These are phyloP conservation scores for Nakaseomyces sp. DNA, from an alignment of 1,139 yeast genomes.

Conservation along the genomic window DNA sequence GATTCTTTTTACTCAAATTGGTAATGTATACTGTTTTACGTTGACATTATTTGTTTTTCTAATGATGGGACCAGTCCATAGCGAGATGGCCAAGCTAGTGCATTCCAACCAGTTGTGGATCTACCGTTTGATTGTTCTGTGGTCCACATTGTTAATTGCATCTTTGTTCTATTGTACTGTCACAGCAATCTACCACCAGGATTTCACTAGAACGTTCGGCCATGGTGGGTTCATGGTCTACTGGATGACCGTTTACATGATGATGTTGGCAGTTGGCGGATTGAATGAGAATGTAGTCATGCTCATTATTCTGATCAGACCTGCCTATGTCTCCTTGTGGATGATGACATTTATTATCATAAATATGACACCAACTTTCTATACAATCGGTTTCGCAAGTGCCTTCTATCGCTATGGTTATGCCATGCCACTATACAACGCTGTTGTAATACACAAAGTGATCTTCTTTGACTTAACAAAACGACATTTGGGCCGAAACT, in stretches of 20 bases:
- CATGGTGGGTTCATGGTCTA: slow-evolving; percentile 52
- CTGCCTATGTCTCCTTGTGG: slow-evolving; percentile 54
- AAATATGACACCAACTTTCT: slow-evolving; percentile 54
- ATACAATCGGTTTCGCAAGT: slow-evolving; percentile 43
- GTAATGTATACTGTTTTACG: slow-evolving; percentile 65
- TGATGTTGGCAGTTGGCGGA: slow-evolving; percentile 55
- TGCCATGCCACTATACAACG: slow-evolving; percentile 56
- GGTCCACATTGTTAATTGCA: slow-evolving; percentile 42
- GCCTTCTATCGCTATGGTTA: slow-evolving; percentile 54
- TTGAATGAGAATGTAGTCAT: slow-evolving; percentile 54
- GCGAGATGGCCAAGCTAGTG: slow-evolving; percentile 38
- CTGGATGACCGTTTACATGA: slow-evolving; percentile 54
- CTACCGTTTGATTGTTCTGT: slow-evolving; percentile 43
- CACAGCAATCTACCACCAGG: slow-evolving; percentile 50
- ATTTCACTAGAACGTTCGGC: slow-evolving; percentile 47
- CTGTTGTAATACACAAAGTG: slow-evolving; percentile 47
- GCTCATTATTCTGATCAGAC: slow-evolving; percentile 38
- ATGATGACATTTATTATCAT: slow-evolving; percentile 46
- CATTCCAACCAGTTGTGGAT: slow-evolving; percentile 39
- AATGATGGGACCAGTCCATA: slow-evolving; percentile 49
- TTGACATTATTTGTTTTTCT: slow-evolving; percentile 54
- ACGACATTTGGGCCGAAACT: slow-evolving; percentile 47
- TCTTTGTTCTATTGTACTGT: slow-evolving; percentile 49
- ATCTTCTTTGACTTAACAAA: slow-evolving; percentile 49
- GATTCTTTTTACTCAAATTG: slow-evolving; percentile 62